These are phyloP conservation scores for Artemisia tridentata DNA, from an alignment of 129 eudicot species.

Conservation along the genomic window DNA sequence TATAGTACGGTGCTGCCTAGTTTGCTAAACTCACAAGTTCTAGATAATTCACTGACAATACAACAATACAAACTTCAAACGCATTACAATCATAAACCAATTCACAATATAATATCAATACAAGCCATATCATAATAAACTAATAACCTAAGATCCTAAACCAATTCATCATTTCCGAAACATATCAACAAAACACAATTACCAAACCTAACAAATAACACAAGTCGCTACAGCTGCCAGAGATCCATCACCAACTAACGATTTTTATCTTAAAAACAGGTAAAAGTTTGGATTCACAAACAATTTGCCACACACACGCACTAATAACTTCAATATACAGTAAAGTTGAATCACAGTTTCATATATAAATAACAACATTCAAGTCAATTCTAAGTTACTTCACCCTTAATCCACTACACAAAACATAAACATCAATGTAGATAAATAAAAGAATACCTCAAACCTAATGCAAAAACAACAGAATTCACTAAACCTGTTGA, in stretches of 20 bases:
- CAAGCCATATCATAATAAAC: conserved; percentile 3
- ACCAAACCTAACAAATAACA: neutral
- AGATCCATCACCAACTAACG: neutral
- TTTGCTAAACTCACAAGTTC: no score
- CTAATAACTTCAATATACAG: neutral
- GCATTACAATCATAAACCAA: neutral
- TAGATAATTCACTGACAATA: neutral
- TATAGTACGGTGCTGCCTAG: no score
- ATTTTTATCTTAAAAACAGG: neutral
- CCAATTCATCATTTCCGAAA: conserved; percentile 10
- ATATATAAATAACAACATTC: neutral
- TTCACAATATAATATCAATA: neutral
- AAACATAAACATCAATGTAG: no score
- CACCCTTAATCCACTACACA: no score
- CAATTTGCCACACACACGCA: neutral
- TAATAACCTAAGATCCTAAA: conserved; percentile 10
- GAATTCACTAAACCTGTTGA: no score
- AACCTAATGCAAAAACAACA: no score
- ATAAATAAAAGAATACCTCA: no score
- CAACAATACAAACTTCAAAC: neutral
- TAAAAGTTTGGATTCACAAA: neutral
- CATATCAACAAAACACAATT: neutral
- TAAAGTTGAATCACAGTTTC: conserved; percentile 8
- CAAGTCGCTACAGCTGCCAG: neutral
- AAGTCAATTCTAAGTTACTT: no score